A percentile compares a stretch with the other conserved stretches of the same genome.
These are phyloP conservation scores for Mortierella claussenii DNA, from an alignment of 192 early-diverging fungal genomes.

Conservation along the genomic window DNA sequence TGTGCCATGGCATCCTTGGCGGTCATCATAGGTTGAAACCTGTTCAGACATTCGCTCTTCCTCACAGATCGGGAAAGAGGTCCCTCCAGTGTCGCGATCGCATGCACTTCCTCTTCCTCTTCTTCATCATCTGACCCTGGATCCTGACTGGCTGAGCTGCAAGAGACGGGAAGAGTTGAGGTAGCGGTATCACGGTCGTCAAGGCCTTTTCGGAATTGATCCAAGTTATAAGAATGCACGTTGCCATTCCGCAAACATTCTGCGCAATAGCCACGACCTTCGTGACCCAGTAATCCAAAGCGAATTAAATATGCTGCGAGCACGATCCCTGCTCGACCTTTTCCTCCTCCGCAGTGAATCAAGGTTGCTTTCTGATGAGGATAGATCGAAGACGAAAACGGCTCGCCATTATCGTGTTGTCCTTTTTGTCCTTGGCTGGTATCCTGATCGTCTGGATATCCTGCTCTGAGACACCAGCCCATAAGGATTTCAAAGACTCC, in stretches of 20 bases:
- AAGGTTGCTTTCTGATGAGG: slow-evolving; percentile 35
- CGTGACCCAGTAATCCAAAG: slow-evolving; percentile 38
- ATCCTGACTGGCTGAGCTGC: slow-evolving; percentile 5
- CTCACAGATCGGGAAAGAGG: slow-evolving; percentile 10
- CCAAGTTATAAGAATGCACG: slow-evolving; percentile 33
- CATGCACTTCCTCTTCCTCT: slow-evolving; percentile 10
- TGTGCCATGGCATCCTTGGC: slow-evolving; percentile 43
- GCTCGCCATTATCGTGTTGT: slow-evolving; percentile 1
- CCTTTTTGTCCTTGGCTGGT: neutral
- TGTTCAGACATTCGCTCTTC: slow-evolving; percentile 32
- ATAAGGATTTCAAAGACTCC: slow-evolving; percentile 47
- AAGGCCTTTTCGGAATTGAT: slow-evolving; percentile 33
- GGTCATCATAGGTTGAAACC: slow-evolving; percentile 32
- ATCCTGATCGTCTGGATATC: neutral
- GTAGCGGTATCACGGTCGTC: slow-evolving; percentile 15
- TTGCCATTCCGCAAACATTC: slow-evolving; percentile 24
- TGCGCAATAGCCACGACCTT: slow-evolving; percentile 28
- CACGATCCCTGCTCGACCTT: slow-evolving; percentile 47
- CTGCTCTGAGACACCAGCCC: slow-evolving; percentile 43
- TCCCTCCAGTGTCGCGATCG: neutral
- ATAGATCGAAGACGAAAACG: neutral
- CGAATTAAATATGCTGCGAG: slow-evolving; percentile 43
- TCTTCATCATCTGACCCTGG: slow-evolving; percentile 3
- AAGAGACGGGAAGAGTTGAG: slow-evolving; percentile 15
- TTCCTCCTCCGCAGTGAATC: slow-evolving; percentile 49